Evolutionary conservation across 2,329 filamentous ascomycete genomes (phyloP), one percentile per base, ranked within the genome.

Genomic region (Curvularia sp.): DNA sequence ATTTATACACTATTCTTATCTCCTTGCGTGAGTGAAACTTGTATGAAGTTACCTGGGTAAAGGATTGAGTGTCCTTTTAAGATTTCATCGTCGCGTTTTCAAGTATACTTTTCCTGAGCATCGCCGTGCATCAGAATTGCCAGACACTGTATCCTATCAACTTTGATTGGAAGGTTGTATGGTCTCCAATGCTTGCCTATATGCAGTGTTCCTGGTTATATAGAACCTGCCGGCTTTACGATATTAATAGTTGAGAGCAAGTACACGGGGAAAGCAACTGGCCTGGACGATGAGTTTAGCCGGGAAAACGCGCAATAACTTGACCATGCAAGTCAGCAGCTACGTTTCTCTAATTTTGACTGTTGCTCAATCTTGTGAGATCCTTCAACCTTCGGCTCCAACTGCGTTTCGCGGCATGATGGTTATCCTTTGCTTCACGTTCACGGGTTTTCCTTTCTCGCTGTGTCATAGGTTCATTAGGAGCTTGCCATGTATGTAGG

Each of bases 261-360:
- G 39, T 20, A 13, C 12, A 22, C 20, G 20, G 1, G 8, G 20
- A 24, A 13, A 5, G n/a, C 22, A 8, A 22, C 20, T 12, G 39
- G 9, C 20, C 15, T 22, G 39, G 9, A 41, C n/a, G 7, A 7
- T 9, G 18, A 41, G 18, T 43, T 50, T 43, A 55, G 38, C 53
- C 26, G 46, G 53, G 7, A 56, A 44, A 12, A 55, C 39, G 60
- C 57, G 50, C 22, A 43, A 62, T 51, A 50, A 18, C 26, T 57
- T 54, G 26, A 43, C 35, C 35, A 55, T 44, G 60, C 53, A 57
- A 35, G 57, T 62, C 49, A 60, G 57, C 57, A 58, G 33, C 12
- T 42, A 30, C 49, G 48, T 48, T 41, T 41, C 26, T 30, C n/a
- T 22, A 22, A 44, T 24, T 30, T 20, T 39, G 49, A 44, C 39